These are phyloP conservation scores for Neotropicomus parvogracilis DNA, from an alignment of 1,284 basidiomycete genomes.

Conservation along the genomic window DNA sequence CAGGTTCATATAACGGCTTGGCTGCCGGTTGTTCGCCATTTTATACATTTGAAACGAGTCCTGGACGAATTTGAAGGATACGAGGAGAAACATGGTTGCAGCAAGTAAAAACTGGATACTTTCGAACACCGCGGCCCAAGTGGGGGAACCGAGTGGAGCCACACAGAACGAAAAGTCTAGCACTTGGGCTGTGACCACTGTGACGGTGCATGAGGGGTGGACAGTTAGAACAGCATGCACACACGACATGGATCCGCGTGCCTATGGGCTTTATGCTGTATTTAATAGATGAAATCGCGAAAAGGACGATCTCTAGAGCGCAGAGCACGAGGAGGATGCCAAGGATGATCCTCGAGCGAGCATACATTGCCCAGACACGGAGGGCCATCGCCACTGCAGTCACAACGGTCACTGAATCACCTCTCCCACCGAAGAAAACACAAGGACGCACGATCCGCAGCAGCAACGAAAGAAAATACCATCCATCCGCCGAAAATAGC, in stretches of 20 bases:
- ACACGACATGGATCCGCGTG: neutral
- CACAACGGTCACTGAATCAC: neutral
- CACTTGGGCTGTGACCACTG: neutral
- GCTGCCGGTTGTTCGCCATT: neutral
- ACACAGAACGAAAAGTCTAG: slow-evolving; percentile 4
- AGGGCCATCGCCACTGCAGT: slow-evolving; percentile 13
- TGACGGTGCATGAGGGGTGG: neutral
- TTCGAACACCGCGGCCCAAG: neutral
- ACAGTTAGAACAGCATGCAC: neutral
- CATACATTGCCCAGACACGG: slow-evolving; percentile 14
- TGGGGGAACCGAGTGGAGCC: neutral
- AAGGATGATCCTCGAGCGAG: slow-evolving; percentile 5
- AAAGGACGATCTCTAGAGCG: neutral
- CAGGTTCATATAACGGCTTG: slow-evolving; percentile 4
- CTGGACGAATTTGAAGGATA: neutral
- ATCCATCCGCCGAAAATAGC: slow-evolving; percentile 3
- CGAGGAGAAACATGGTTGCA: slow-evolving; percentile 1
- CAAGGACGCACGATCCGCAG: slow-evolving; percentile 10
- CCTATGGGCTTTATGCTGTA: neutral
- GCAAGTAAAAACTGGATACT: neutral
- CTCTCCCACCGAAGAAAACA: neutral
- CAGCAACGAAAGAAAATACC: neutral
- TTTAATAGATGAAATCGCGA: neutral
- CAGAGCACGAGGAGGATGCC: slow-evolving; percentile 7
- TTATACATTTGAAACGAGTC: slow-evolving; percentile 1